Conservation (phyloP, 2,329 filamentous ascomycete genomes). For the Leptographium wingfieldii region DNA sequence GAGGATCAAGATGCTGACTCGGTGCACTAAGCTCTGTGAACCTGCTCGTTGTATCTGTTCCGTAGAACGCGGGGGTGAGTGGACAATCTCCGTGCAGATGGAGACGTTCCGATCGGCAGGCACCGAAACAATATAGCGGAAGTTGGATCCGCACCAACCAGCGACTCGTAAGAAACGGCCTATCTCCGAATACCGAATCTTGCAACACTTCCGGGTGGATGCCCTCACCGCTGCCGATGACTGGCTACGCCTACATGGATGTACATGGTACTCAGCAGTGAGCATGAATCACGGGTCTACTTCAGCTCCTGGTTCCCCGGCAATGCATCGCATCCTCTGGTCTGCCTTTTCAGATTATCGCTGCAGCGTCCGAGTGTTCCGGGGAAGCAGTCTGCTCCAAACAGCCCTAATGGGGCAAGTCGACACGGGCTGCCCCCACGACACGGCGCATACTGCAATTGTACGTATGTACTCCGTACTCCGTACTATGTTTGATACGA, state of each 20-base stretch:
- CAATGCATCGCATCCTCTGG: not conserved
- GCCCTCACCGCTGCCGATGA: not conserved
- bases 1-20: not conserved
- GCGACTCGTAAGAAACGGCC: not conserved
- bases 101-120: not conserved
- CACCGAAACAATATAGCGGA: not conserved
- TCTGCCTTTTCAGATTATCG: not conserved
- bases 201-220: not conserved
- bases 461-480: not conserved
- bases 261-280: no score
- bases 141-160: not conserved
- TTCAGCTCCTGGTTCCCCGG: not conserved
- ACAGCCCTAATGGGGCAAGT: conserved; percentile 4
- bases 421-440: conserved; percentile 5
- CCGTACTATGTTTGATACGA: not conserved
- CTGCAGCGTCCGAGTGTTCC: not conserved
- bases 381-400: not conserved
- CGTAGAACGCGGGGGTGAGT: not conserved
- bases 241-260: not conserved
- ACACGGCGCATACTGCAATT: no score
- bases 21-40: not conserved
- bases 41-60: not conserved
- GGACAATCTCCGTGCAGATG: not conserved
- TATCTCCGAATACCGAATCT: not conserved
- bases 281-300: not conserved